Evolutionary conservation across 2,329 filamentous ascomycete genomes (phyloP).

Genomic region (Beauveria sp.): DNA sequence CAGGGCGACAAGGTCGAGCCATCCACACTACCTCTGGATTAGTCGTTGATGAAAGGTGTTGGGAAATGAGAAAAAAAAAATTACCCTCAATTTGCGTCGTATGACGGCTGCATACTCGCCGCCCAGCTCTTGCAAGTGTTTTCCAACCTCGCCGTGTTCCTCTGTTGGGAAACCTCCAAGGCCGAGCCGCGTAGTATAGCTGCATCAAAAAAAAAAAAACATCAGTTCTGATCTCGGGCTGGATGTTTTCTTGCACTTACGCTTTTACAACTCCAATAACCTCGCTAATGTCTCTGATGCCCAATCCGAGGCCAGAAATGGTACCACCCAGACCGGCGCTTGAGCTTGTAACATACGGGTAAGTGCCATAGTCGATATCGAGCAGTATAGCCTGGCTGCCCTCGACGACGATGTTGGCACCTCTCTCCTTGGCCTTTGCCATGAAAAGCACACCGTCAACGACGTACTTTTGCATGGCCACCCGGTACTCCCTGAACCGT

Average conservation of each 20-base stretch:
- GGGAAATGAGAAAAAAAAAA: background rate
- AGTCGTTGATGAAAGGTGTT: background rate
- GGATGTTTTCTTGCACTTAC: background rate
- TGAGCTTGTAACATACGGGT: constrained; percentile 22
- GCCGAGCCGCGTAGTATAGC: constrained; percentile 53
- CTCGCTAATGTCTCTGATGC: constrained; percentile 48
- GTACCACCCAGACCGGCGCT: constrained; percentile 21
- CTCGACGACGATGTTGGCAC: background rate
- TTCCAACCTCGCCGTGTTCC: constrained; percentile 29
- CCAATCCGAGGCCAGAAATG: constrained; percentile 20
- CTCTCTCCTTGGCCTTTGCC: background rate
- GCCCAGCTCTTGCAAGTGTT: constrained; percentile 26
- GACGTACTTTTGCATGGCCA: background rate
- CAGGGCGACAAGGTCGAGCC: constrained; percentile 56
- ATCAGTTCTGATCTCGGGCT: background rate
- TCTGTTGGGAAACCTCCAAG: constrained; percentile 58
- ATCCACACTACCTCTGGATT: constrained; percentile 20
- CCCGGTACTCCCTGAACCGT: background rate
- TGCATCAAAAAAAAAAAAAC: background rate
- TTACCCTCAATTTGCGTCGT: background rate
- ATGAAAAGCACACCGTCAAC: background rate
- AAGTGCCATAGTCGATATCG: constrained; percentile 18
- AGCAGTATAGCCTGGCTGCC: constrained; percentile 3
- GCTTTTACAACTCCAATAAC: constrained; percentile 58
- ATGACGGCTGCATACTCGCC: constrained; percentile 3